Conservation (phyloP, 805 yeast genomes). For the Pichia gijzeniarum region DNA sequence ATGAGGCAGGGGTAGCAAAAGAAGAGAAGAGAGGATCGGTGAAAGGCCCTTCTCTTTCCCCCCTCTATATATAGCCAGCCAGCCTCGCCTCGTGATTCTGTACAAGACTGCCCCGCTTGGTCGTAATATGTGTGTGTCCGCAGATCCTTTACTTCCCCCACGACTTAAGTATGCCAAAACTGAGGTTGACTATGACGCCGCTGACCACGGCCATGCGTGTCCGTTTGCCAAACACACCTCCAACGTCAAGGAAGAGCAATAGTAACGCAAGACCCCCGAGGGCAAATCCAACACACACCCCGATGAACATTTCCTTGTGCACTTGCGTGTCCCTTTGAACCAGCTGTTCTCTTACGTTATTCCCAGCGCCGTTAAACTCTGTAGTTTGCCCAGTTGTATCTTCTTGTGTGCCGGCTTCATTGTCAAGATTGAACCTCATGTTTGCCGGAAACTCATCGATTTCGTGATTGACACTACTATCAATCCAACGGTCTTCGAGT, state of each 20-base stretch:
- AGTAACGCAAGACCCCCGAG: slow-evolving; percentile 69
- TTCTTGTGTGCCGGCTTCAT: neutral
- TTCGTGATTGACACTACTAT: slow-evolving; percentile 57
- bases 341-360: neutral
- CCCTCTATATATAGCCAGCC: too few species aligned
- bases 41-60: too few species aligned
- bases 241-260: slow-evolving; percentile 48
- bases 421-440: slow-evolving; percentile 6
- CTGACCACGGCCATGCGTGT: slow-evolving; percentile 64
- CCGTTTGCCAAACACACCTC: slow-evolving; percentile 51
- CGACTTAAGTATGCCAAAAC: slow-evolving; percentile 54
- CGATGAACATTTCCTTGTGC: slow-evolving; percentile 63
- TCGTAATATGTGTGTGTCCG: too few species aligned
- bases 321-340: slow-evolving; percentile 23
- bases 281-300: slow-evolving; percentile 66
- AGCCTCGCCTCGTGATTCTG: too few species aligned
- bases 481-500: slow-evolving; percentile 85
- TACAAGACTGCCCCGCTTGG: too few species aligned
- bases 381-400: neutral
- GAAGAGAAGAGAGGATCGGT: too few species aligned
- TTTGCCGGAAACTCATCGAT: slow-evolving; percentile 40
- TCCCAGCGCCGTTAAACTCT: neutral
- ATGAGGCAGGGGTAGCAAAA: too few species aligned
- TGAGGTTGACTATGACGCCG: slow-evolving; percentile 63
- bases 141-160: slow-evolving; percentile 29